A percentile compares a stretch with the other conserved stretches of the same genome.
Evolutionary conservation across 2,329 filamentous ascomycete genomes (phyloP).

Genomic region (Colletotrichum magnum): DNA sequence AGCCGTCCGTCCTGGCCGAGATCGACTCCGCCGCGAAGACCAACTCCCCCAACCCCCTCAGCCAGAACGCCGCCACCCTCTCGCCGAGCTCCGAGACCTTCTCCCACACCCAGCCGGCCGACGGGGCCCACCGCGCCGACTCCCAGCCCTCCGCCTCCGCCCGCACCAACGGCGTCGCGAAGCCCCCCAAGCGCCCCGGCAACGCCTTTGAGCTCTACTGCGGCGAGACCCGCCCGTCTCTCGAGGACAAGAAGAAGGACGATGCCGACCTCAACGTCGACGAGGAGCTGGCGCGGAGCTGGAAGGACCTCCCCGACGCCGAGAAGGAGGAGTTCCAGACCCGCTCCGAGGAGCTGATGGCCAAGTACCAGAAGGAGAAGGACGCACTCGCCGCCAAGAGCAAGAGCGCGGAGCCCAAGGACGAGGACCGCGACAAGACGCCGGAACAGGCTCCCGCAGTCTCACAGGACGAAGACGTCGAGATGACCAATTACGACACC

Average conservation of each 20-base stretch:
- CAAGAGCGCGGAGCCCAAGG: slow-evolving; percentile 44
- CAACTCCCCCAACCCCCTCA: slow-evolving; percentile 57
- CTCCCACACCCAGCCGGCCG: slow-evolving; percentile 60
- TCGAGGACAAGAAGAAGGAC: slow-evolving; percentile 62
- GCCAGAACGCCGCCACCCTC: slow-evolving; percentile 60
- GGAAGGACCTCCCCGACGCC: slow-evolving; percentile 66
- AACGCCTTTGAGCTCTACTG: slow-evolving; percentile 71
- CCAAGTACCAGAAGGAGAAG: slow-evolving; percentile 60
- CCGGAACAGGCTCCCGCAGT: slow-evolving; percentile 43
- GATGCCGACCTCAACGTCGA: slow-evolving; percentile 57
- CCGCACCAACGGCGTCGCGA: slow-evolving; percentile 58
- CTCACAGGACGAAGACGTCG: slow-evolving; percentile 63
- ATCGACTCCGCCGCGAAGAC: slow-evolving; percentile 57
- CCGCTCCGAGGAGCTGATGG: slow-evolving; percentile 56
- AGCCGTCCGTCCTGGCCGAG: slow-evolving; percentile 65
- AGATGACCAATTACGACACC: slow-evolving; percentile 64
- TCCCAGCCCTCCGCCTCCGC: slow-evolving; percentile 45
- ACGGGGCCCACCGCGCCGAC: slow-evolving; percentile 43
- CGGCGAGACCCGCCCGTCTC: slow-evolving; percentile 60
- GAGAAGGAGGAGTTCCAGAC: slow-evolving; percentile 65
- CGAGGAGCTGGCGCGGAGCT: slow-evolving; percentile 68
- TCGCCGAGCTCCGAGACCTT: slow-evolving; percentile 68
- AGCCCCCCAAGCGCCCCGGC: slow-evolving; percentile 58
- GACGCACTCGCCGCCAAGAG: slow-evolving; percentile 45
- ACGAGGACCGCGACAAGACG: slow-evolving; percentile 43